Conservation (phyloP, 176 grass and related monocot genomes). For the Urochloa ruziziensis region DNA sequence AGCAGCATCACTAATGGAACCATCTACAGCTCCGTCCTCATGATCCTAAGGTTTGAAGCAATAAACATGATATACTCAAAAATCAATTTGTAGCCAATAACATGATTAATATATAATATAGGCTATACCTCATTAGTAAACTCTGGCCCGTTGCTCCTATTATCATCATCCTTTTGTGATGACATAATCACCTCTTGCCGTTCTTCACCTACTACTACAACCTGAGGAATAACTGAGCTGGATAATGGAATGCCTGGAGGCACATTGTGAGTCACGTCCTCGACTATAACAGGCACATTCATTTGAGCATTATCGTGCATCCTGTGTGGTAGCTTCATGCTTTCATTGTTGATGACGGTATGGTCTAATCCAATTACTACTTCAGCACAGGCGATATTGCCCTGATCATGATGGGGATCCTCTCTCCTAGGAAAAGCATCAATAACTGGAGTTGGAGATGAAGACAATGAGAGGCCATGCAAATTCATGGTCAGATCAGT, state of each 20-base stretch:
- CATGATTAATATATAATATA: constrained; percentile 23
- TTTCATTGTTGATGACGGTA: constrained; percentile 18
- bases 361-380: constrained; percentile 21
- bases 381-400: constrained; percentile 6
- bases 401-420: constrained; percentile 27
- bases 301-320: constrained; percentile 25
- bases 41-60: constrained; percentile 56
- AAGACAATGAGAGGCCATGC: constrained; percentile 1
- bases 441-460: constrained; percentile 20
- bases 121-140: constrained; percentile 47
- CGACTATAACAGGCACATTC: constrained; percentile 41
- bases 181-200: constrained; percentile 14
- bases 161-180: constrained; percentile 35
- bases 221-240: constrained; percentile 39
- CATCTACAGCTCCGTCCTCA: constrained; percentile 44
- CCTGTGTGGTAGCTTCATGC: background rate
- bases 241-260: constrained; percentile 42
- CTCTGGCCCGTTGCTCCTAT: constrained; percentile 24
- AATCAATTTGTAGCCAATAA: background rate
- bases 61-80: background rate
- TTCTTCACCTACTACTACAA: constrained; percentile 51
- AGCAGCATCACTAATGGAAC: constrained; percentile 60
- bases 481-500: constrained; percentile 24
- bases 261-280: constrained; percentile 61
- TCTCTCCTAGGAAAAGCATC: constrained; percentile 32